Percentiles rank a stretch among this genome's conserved stretches.
Evolutionary conservation across 208 protist genomes (phyloP).

Genomic region (Acanthamoeba triangularis): DNA sequence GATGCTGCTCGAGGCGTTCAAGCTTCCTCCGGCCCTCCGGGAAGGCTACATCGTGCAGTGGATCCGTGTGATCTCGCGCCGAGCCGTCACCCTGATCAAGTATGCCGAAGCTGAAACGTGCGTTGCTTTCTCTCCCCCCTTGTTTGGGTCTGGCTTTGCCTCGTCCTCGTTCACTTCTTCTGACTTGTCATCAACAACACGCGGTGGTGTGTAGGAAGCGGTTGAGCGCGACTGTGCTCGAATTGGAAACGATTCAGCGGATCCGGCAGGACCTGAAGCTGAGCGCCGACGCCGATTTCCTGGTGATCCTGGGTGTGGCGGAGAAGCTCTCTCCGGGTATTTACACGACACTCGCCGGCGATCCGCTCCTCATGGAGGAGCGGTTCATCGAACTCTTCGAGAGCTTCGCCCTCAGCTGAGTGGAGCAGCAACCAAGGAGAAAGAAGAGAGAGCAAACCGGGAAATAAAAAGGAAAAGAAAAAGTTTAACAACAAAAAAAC

Average conservation of each 20-base stretch:
- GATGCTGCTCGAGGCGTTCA: slow-evolving; percentile 42
- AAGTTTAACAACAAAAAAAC: neutral
- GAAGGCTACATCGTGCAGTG: slow-evolving; percentile 59
- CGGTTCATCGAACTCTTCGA: slow-evolving; percentile 75
- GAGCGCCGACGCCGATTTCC: slow-evolving; percentile 52
- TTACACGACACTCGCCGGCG: slow-evolving; percentile 50
- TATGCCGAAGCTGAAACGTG: slow-evolving; percentile 64
- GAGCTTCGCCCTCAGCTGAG: slow-evolving; percentile 64
- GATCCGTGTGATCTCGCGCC: slow-evolving; percentile 32
- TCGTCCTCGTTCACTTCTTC: neutral
- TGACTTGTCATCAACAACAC: neutral
- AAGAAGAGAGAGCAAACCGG: neutral
- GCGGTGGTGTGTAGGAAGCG: neutral
- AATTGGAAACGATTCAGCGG: slow-evolving; percentile 14
- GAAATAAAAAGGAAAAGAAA: slow-evolving; percentile 11
- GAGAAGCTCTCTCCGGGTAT: slow-evolving; percentile 76
- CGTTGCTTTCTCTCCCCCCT: neutral
- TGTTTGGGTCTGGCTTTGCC: neutral
- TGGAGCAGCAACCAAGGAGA: too few relatives aligned
- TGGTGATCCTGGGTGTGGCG: slow-evolving; percentile 67
- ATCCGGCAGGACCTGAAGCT: slow-evolving; percentile 75
- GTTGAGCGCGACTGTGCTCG: neutral
- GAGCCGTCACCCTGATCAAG: slow-evolving; percentile 62
- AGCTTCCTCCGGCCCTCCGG: slow-evolving; percentile 36
- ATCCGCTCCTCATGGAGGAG: slow-evolving; percentile 72